Conservation (phyloP, 768 basidiomycete genomes). For the Amanita brunnescens region DNA sequence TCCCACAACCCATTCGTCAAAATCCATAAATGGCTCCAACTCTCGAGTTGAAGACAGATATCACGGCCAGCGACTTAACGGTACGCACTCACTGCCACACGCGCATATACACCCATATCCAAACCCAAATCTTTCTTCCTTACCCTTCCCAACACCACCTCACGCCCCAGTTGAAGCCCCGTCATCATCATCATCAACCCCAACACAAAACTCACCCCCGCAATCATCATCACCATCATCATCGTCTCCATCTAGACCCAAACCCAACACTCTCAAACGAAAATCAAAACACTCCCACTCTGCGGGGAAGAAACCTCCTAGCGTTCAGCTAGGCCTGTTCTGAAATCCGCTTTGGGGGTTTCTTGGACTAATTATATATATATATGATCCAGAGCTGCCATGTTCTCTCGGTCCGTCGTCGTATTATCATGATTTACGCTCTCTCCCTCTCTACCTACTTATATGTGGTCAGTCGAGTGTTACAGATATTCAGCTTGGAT, state of each 20-base stretch:
- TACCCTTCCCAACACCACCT: not conserved
- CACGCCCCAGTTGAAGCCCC: not conserved
- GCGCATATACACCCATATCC: not conserved
- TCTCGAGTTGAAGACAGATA: not conserved
- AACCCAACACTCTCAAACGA: constrained; percentile 3
- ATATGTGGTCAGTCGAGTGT: no score
- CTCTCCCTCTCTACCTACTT: no score
- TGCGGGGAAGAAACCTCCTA: not conserved
- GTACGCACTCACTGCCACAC: not conserved
- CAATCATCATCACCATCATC: constrained; percentile 3
- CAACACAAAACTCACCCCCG: constrained; percentile 3
- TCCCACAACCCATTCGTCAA: not conserved
- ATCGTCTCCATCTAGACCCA: constrained; percentile 8
- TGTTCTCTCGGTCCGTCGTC: no score
- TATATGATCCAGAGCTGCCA: no score
- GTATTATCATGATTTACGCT: no score
- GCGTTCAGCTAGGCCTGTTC: not conserved
- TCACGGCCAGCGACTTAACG: not conserved
- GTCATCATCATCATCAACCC: constrained; percentile 5
- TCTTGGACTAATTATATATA: not conserved
- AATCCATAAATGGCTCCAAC: no score
- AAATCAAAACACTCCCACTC: not conserved
- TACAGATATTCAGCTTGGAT: no score
- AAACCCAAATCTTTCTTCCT: not conserved
- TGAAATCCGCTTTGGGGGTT: not conserved